Conservation (phyloP, 306 rosid species). For the Casuarina cunninghamiana region DNA sequence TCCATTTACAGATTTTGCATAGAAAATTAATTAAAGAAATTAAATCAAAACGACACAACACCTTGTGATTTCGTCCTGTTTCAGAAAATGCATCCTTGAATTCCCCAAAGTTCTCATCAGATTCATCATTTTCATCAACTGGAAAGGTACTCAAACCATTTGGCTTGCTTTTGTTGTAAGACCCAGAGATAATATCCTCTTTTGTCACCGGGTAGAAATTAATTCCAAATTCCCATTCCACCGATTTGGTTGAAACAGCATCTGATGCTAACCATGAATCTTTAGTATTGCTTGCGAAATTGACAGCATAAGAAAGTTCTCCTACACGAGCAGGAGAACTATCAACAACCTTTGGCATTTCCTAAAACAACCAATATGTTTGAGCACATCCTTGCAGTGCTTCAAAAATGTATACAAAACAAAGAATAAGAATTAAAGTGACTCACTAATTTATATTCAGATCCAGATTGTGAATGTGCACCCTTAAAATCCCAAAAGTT, state of each 20-base stretch:
- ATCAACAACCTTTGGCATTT: neutral
- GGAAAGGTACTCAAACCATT: conserved; percentile 36
- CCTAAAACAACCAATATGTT: too few relatives aligned
- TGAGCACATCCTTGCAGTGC: too few relatives aligned
- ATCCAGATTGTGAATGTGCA: too few relatives aligned
- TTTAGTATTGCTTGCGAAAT: neutral
- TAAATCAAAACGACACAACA: conserved; percentile 29
- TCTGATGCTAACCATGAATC: conserved; percentile 1
- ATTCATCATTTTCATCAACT: conserved; percentile 31
- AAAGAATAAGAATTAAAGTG: too few relatives aligned
- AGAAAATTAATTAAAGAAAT: conserved; percentile 17
- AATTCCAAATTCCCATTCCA: conserved; percentile 21
- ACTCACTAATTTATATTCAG: too few relatives aligned
- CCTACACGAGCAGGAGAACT: conserved; percentile 15
- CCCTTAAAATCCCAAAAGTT: too few relatives aligned
- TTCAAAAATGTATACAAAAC: too few relatives aligned
- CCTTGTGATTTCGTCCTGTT: conserved; percentile 42
- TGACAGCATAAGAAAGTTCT: neutral
- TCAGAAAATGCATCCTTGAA: conserved; percentile 39
- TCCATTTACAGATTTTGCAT: conserved; percentile 1
- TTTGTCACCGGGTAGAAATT: conserved; percentile 15
- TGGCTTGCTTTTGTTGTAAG: conserved; percentile 15
- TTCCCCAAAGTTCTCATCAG: conserved; percentile 38
- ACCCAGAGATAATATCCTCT: neutral
- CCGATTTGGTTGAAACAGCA: conserved; percentile 17